A percentile compares a stretch with the other conserved stretches of the same genome.
Evolutionary conservation across 192 early-diverging fungal genomes (phyloP).

Genomic region (Funneliformis geosporum): DNA sequence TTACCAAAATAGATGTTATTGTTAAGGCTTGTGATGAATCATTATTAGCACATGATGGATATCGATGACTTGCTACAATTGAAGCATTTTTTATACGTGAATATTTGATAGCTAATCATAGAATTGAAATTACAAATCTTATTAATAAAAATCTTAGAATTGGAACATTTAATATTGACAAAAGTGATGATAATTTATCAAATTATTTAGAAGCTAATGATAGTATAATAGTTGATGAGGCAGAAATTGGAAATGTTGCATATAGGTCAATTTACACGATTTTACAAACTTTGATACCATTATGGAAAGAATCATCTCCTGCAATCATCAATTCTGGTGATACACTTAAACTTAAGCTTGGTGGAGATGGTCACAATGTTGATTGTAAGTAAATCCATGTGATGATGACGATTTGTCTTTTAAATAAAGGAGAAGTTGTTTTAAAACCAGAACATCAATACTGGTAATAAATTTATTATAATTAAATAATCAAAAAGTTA

Average conservation of each 20-base stretch:
- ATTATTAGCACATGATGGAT: background rate
- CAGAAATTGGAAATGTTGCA: background rate
- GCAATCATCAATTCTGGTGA: background rate
- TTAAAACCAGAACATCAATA: background rate
- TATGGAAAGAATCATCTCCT: background rate
- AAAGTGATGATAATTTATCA: background rate
- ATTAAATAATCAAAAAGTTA: background rate
- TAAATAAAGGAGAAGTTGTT: background rate
- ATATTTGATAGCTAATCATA: background rate
- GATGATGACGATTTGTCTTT: background rate
- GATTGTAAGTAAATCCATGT: background rate
- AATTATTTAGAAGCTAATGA: background rate
- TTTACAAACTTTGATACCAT: background rate
- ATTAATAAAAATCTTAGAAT: background rate
- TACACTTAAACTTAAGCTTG: constrained; percentile 1
- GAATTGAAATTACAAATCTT: background rate
- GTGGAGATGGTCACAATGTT: background rate
- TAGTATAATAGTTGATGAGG: background rate
- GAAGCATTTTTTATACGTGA: background rate
- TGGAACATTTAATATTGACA: background rate
- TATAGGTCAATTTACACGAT: background rate
- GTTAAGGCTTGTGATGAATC: background rate
- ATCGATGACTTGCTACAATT: background rate
- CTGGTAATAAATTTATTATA: background rate
- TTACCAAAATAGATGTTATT: background rate